Conservation (phyloP, 768 basidiomycete species). For the Asterophora parasitica region DNA sequence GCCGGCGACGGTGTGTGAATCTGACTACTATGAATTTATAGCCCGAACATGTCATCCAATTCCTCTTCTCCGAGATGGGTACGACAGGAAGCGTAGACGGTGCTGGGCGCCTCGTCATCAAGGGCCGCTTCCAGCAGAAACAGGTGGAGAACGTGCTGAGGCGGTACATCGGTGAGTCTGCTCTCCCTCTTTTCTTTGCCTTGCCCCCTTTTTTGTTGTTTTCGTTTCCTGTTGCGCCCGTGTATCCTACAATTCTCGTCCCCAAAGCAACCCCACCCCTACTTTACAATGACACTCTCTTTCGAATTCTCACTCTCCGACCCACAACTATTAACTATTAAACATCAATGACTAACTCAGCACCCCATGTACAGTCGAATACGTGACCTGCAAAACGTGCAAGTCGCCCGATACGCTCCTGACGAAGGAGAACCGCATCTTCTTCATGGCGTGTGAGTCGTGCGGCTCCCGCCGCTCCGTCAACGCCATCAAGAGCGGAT, state of each 20-base stretch:
- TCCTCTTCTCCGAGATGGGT: conserved; percentile 97
- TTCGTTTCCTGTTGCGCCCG: not conserved
- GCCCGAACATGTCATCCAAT: conserved; percentile 97
- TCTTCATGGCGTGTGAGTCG: conserved; percentile 93
- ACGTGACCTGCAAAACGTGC: conserved; percentile 99
- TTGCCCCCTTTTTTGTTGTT: not conserved
- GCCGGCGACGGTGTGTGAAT: no score
- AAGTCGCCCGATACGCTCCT: conserved; percentile 97
- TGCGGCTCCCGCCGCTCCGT: conserved; percentile 91
- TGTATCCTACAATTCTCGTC: no score
- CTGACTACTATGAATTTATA: conserved; percentile 24
- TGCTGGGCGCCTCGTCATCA: conserved; percentile 88
- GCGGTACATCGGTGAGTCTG: conserved; percentile 84
- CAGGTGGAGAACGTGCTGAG: conserved; percentile 96
- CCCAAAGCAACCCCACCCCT: no score
- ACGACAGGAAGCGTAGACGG: conserved; percentile 96
- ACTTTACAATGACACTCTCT: no score
- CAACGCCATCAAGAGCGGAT: conserved; percentile 96
- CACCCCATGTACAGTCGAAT: conserved; percentile 67
- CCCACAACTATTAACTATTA: no score
- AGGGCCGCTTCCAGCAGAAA: conserved; percentile 97
- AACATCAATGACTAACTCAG: not conserved
- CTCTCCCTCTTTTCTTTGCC: not conserved
- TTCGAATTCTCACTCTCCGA: no score
- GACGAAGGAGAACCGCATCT: conserved; percentile 97